These are phyloP conservation scores for Rhizopogon roseolus DNA, from an alignment of 768 basidiomycete species.

Conservation along the genomic window DNA sequence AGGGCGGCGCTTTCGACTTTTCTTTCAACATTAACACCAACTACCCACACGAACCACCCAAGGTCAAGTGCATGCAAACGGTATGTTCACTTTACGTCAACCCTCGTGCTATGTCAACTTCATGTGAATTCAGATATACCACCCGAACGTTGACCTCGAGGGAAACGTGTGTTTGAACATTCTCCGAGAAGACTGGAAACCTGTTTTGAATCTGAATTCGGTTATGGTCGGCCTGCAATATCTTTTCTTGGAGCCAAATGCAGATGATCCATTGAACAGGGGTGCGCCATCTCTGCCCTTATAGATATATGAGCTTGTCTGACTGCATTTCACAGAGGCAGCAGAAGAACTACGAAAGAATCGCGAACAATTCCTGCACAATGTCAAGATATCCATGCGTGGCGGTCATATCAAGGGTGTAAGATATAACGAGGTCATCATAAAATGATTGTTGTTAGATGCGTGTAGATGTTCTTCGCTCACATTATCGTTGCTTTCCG, in stretches of 20 bases:
- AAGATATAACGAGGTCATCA: constrained; percentile 72
- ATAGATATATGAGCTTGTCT: constrained; percentile 2
- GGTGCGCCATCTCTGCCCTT: constrained; percentile 46
- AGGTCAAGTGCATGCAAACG: constrained; percentile 95
- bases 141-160: constrained; percentile 96
- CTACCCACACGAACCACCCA: constrained; percentile 99
- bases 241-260: constrained; percentile 96
- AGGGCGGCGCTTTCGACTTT: constrained; percentile 90
- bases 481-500: background rate
- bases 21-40: constrained; percentile 95
- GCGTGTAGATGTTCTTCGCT: constrained; percentile 6
- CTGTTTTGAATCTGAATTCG: constrained; percentile 93
- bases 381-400: constrained; percentile 85
- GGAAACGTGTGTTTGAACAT: constrained; percentile 99
- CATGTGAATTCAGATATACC: constrained; percentile 73
- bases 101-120: background rate
- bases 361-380: constrained; percentile 74
- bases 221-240: constrained; percentile 99
- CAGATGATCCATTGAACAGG: constrained; percentile 98
- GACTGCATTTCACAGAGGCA: constrained; percentile 60
- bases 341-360: constrained; percentile 91
- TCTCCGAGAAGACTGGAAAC: constrained; percentile 99
- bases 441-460: constrained; percentile 29
- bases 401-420: constrained; percentile 76
- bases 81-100: constrained; percentile 37